Evolutionary conservation across 2,329 filamentous ascomycete genomes (phyloP).

Genomic region (Fusarium avenaceum): DNA sequence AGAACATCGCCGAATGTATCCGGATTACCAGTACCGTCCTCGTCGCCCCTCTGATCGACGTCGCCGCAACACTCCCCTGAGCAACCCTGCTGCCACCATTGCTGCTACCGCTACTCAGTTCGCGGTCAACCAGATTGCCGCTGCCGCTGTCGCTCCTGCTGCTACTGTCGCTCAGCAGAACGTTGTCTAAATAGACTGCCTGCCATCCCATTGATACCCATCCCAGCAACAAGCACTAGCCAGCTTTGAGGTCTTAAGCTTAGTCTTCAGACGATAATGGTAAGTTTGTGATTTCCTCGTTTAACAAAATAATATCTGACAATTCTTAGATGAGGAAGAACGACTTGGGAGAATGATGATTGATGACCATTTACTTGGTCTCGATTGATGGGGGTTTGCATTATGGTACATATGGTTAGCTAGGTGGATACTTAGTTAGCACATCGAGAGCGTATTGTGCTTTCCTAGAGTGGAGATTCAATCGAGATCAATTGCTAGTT

Average conservation of each 20-base stretch:
- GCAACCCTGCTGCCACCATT: neutral
- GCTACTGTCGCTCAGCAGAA: neutral
- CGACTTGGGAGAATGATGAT: neutral
- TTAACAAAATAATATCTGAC: neutral
- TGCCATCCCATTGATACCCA: neutral
- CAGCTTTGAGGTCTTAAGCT: neutral
- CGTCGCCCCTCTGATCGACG: conserved; percentile 45
- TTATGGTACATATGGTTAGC: neutral
- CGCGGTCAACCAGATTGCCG: neutral
- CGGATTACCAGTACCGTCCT: conserved; percentile 56
- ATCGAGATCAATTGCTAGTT: conserved; percentile 2
- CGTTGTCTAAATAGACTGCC: neutral
- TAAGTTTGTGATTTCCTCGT: neutral
- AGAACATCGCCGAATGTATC: conserved; percentile 50
- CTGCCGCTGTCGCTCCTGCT: neutral
- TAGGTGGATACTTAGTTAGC: neutral
- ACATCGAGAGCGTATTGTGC: neutral
- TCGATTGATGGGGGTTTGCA: neutral
- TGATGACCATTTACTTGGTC: neutral
- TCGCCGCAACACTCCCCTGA: conserved; percentile 24
- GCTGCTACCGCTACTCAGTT: too few relatives aligned
- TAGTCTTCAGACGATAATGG: neutral
- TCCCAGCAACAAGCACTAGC: neutral
- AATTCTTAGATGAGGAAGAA: neutral
- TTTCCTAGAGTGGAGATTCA: neutral